Evolutionary conservation across 768 basidiomycete species (phyloP), one percentile per base, ranked within the genome.

Genomic region (Amanita muscaria): DNA sequence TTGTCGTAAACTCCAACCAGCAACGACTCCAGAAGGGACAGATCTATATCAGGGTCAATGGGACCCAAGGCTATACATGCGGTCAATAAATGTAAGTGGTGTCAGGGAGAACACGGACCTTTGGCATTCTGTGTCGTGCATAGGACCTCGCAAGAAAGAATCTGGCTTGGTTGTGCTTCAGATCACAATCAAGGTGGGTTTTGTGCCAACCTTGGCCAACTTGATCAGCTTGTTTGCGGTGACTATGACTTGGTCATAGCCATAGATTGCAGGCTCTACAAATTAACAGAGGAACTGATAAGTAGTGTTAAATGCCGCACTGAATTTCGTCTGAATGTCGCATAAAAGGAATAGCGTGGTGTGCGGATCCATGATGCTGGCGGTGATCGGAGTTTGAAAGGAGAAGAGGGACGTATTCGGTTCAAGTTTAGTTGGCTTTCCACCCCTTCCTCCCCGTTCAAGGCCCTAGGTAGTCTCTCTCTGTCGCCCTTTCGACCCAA

Each of bases 41-140:
- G 60, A 52, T 74, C 72, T 47, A 90, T 68, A 40, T 77, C 79
- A 0, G 80, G 73, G 30, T 76, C 74, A 4, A 80, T 87, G 14
- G 68, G 65, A 0, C 88, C 89, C 33, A 91, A 71, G 1, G 72
- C 86, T 88, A 48, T 9, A 22, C 38, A 30, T 32, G 33, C 36
- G 54, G 32, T 18, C n/a, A 12, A 41, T 27, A 25, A 23, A 41
- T 39, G 9, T 3, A 37, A 11, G n/a, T 21, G 14, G 16, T 4
- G 23, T 34, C 11, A 45, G 23, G 23, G 22, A 27, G 41, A 29
- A 30, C 7, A 24, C 32, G 30, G 35, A 48, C 88, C 85, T 74
- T 66, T 78, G 2, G 85, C 72, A 56, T 88, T 86, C 63, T 94
- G 90, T 49, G 89, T 90, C 0, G 91, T 92, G 18, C 70, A 76